A percentile compares a stretch with the other conserved stretches of the same genome.
These are phyloP conservation scores for Tricholoma hemisulphureum DNA, from an alignment of 768 basidiomycete genomes.

Conservation along the genomic window DNA sequence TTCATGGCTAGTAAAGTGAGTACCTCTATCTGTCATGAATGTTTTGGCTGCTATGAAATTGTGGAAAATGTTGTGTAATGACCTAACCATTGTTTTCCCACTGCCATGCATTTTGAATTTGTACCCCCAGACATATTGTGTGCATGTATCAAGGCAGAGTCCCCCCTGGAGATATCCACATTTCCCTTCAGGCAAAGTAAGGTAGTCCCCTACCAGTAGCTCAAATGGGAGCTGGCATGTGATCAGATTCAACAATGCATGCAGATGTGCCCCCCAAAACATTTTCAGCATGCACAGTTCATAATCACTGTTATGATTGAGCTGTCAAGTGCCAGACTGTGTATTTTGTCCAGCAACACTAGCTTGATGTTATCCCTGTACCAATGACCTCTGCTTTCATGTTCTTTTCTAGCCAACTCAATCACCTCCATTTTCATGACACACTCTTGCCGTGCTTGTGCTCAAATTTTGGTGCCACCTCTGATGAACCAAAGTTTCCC, in stretches of 20 bases:
- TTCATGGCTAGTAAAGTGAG: not conserved
- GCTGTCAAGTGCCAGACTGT: too few relatives aligned
- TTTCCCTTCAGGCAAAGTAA: constrained; percentile 24
- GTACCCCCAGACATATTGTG: constrained; percentile 29
- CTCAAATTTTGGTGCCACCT: too few relatives aligned
- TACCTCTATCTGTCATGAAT: not conserved
- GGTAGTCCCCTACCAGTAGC: not conserved
- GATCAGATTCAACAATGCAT: constrained; percentile 21
- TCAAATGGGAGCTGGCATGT: not conserved
- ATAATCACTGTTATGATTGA: too few relatives aligned
- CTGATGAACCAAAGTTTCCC: too few relatives aligned
- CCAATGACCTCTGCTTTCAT: not conserved
- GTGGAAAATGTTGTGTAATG: not conserved
- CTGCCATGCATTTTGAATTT: constrained; percentile 19
- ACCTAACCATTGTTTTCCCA: not conserved
- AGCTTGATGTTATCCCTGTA: not conserved
- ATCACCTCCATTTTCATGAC: too few relatives aligned
- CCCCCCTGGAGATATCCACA: constrained; percentile 16
- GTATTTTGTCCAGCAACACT: too few relatives aligned
- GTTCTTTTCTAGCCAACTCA: not conserved
- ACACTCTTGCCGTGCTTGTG: too few relatives aligned
- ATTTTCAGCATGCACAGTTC: too few relatives aligned
- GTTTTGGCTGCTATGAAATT: not conserved
- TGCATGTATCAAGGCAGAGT: too few relatives aligned
- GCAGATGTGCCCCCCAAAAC: too few relatives aligned